Conservation (phyloP, 371 early-diverging fungal species). For the Globomyces sp. region DNA sequence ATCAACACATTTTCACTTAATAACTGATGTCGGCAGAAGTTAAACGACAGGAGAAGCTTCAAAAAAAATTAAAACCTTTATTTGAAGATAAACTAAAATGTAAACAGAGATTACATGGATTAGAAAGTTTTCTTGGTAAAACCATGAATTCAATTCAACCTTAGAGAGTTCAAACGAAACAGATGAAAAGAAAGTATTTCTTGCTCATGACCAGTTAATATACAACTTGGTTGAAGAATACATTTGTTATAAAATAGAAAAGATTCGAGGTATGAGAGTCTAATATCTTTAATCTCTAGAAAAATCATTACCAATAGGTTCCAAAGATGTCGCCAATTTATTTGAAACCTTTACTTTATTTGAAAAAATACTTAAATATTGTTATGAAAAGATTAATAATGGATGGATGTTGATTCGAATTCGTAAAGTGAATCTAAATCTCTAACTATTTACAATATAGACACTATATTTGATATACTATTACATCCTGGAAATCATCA, state of each 20-base stretch:
- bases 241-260: slow-evolving; percentile 68
- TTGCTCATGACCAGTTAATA: slow-evolving; percentile 71
- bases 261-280: slow-evolving; percentile 61
- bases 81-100: slow-evolving; percentile 74
- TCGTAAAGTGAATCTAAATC: no score
- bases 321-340: slow-evolving; percentile 66
- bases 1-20: not conserved
- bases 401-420: slow-evolving; percentile 56
- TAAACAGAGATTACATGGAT: slow-evolving; percentile 53
- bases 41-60: slow-evolving; percentile 33
- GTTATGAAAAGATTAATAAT: slow-evolving; percentile 65
- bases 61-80: slow-evolving; percentile 72
- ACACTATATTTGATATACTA: slow-evolving; percentile 39
- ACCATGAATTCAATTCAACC: not conserved
- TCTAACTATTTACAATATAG: slow-evolving; percentile 53
- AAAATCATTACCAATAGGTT: slow-evolving; percentile 29
- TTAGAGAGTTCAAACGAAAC: slow-evolving; percentile 68
- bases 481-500: slow-evolving; percentile 63
- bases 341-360: slow-evolving; percentile 64
- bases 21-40: slow-evolving; percentile 23
- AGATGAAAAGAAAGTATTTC: slow-evolving; percentile 77
- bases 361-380: slow-evolving; percentile 64
- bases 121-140: slow-evolving; percentile 2
- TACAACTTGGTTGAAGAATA: slow-evolving; percentile 67
- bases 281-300: slow-evolving; percentile 24